Conservation (phyloP, 331 rosid genomes). For the Pyracantha coccinea region DNA sequence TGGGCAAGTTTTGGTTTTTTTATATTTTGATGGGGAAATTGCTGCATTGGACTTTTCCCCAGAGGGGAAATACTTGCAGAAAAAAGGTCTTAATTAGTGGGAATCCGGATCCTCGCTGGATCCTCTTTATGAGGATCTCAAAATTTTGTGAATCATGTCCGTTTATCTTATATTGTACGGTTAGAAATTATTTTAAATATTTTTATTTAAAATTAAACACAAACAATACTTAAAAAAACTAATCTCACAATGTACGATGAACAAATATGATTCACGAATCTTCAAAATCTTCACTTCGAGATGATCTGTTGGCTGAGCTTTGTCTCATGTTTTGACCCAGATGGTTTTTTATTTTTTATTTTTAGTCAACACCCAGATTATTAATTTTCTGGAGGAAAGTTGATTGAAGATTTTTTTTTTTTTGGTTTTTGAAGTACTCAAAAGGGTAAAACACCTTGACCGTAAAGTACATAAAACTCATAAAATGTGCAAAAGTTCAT, state of each 20-base stretch:
- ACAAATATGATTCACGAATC: no score
- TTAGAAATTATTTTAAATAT: no score
- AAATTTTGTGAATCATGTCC: no score
- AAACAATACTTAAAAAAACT: accelerated
- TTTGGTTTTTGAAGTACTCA: no score
- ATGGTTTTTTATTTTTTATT: neutral
- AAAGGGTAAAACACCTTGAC: no score
- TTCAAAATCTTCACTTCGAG: no score
- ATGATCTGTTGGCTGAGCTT: neutral
- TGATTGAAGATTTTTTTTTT: no score
- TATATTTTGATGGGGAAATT: neutral
- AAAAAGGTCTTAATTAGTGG: neutral
- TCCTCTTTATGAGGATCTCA: no score
- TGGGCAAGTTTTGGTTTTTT: neutral
- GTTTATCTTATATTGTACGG: accelerated
- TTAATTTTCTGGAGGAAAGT: neutral
- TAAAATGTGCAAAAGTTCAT: neutral
- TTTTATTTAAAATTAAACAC: no score
- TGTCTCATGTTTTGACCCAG: neutral
- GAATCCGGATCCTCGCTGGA: no score
- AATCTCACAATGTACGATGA: accelerated
- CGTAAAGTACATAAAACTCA: neutral
- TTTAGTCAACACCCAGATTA: neutral
- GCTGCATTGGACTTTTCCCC: neutral
- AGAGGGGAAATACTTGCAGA: neutral